Percentiles rank a stretch among this genome's conserved stretches.
phyloP scores from a whole-genome alignment of 2,329 filamentous ascomycete genomes.

The Calonectria hawksworthii region DNA sequence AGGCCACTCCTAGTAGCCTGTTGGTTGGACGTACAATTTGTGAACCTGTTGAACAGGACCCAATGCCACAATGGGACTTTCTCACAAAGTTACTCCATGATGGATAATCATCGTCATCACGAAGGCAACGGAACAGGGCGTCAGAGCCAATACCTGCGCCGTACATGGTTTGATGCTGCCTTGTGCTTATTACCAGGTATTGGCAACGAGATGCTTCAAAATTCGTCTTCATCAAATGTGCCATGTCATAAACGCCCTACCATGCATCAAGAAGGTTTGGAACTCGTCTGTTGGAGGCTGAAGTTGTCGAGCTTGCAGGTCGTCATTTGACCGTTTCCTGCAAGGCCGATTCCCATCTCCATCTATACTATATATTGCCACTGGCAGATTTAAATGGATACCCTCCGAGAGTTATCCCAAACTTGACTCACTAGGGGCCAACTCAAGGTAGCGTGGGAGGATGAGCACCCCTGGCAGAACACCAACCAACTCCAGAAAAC shows the following conservation, averaged over 20 bases:
- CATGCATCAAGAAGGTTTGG: too few relatives aligned
- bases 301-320: neutral
- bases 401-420: neutral
- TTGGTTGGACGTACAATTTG: too few relatives aligned
- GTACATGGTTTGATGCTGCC: neutral
- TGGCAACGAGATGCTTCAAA: too few relatives aligned
- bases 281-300: too few relatives aligned
- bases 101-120: too few relatives aligned
- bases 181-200: too few relatives aligned
- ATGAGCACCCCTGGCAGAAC: neutral
- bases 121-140: too few relatives aligned
- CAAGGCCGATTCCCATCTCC: too few relatives aligned
- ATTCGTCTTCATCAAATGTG: too few relatives aligned
- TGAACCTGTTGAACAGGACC: neutral
- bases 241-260: too few relatives aligned
- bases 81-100: neutral
- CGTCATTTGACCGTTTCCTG: neutral
- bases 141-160: neutral
- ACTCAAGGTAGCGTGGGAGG: neutral
- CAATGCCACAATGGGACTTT: neutral
- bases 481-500: neutral
- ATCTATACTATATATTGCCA: neutral
- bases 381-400: neutral
- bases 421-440: neutral
- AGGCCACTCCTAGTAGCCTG: too few relatives aligned